A percentile compares a stretch with the other conserved stretches of the same genome.
phyloP scores from a whole-genome alignment of 352 stramenopile genomes.

The Pythium rhizo-oryzae region DNA sequence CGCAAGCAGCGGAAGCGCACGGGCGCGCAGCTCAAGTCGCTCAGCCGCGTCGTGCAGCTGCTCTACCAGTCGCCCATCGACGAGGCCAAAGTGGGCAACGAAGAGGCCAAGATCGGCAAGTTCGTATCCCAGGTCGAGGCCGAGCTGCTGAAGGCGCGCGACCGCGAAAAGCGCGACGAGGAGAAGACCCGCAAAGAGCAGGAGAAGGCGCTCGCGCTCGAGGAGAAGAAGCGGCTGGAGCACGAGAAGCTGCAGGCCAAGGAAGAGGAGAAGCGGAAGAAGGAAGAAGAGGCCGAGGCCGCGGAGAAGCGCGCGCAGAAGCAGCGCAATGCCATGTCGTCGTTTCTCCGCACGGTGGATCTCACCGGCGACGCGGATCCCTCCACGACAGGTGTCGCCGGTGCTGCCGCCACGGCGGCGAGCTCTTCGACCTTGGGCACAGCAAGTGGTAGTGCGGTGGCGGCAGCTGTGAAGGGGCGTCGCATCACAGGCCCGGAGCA shows the following conservation, averaged over 20 bases:
- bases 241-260: conserved; percentile 63
- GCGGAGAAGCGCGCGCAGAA: conserved; percentile 47
- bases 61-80: conserved; percentile 70
- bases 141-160: conserved; percentile 60
- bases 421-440: not conserved
- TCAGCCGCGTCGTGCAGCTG: conserved; percentile 67
- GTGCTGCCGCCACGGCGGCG: no score
- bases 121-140: conserved; percentile 68
- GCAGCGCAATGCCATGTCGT: conserved; percentile 64
- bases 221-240: conserved; percentile 64
- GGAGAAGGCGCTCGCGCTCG: conserved; percentile 48
- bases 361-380: not conserved
- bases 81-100: conserved; percentile 75
- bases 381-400: not conserved
- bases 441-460: not conserved
- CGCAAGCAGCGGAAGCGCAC: conserved; percentile 81
- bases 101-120: conserved; percentile 82
- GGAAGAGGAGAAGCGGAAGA: conserved; percentile 64
- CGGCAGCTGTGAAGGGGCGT: not conserved
- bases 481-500: not conserved
- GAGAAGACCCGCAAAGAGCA: conserved; percentile 55
- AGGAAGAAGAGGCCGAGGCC: conserved; percentile 50
- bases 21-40: conserved; percentile 67
- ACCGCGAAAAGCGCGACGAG: conserved; percentile 35
- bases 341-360: conserved; percentile 60